phyloP scores from a whole-genome alignment of 495 filamentous ascomycete genomes.

The Hyphodiscus hymeniophilus region DNA sequence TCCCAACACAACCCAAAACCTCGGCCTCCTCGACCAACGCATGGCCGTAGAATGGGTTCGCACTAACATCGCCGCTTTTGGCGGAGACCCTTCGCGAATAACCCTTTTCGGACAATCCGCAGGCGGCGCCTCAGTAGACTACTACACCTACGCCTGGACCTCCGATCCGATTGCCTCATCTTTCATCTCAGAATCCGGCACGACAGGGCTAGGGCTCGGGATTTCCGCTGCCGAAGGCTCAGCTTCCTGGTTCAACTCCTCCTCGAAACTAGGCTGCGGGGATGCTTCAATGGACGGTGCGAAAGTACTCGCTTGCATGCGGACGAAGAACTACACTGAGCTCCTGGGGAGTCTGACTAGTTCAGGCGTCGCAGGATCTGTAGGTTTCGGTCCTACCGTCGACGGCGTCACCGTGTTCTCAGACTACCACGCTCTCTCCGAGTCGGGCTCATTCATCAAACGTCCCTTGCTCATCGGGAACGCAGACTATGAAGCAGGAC shows the following conservation, averaged over 20 bases:
- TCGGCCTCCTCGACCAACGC: slow-evolving; percentile 44
- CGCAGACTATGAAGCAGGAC: slow-evolving; percentile 37
- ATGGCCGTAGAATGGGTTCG: slow-evolving; percentile 54
- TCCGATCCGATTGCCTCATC: slow-evolving; percentile 36
- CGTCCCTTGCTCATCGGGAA: slow-evolving; percentile 37
- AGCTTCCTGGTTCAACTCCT: slow-evolving; percentile 33
- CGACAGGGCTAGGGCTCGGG: slow-evolving; percentile 23
- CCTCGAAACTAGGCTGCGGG: slow-evolving; percentile 34
- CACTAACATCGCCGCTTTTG: slow-evolving; percentile 47
- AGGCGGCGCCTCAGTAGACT: slow-evolving; percentile 42
- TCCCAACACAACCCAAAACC: slow-evolving; percentile 6
- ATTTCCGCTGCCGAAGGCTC: slow-evolving; percentile 29
- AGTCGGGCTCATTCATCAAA: slow-evolving; percentile 21
- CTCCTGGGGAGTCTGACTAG: slow-evolving; percentile 24
- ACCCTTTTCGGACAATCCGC: slow-evolving; percentile 38
- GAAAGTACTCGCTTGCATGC: slow-evolving; percentile 39
- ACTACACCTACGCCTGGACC: slow-evolving; percentile 41
- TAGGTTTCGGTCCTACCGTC: slow-evolving; percentile 36
- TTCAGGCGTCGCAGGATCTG: slow-evolving; percentile 26
- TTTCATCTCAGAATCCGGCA: slow-evolving; percentile 48
- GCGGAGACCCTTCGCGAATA: slow-evolving; percentile 34
- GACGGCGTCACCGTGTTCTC: slow-evolving; percentile 46
- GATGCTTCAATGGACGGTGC: slow-evolving; percentile 29
- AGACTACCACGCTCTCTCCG: slow-evolving; percentile 25
- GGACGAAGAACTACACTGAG: slow-evolving; percentile 23